phyloP scores from a whole-genome alignment of 2,329 filamentous ascomycete genomes.

The Trichophyton mentagrophytes region DNA sequence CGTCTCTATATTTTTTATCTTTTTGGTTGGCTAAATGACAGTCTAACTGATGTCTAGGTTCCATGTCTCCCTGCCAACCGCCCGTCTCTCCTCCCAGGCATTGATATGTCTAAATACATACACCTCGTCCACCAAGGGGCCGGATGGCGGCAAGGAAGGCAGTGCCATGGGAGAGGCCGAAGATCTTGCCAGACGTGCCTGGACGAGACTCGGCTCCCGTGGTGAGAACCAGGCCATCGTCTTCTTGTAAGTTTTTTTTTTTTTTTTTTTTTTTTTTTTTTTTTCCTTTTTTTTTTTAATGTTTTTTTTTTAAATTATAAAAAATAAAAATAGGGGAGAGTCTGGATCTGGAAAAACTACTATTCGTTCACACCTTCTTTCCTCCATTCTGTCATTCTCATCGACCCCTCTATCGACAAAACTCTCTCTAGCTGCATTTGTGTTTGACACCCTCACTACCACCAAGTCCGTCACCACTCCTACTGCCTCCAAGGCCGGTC shows the following conservation, averaged over 20 bases:
- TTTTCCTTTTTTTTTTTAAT: background rate
- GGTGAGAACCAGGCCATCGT: slow-evolving; percentile 88
- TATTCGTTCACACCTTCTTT: slow-evolving; percentile 74
- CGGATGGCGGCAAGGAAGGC: slow-evolving; percentile 81
- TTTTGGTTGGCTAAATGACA: too few species aligned
- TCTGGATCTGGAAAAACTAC: slow-evolving; percentile 95
- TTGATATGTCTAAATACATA: slow-evolving; percentile 92
- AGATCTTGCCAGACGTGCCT: slow-evolving; percentile 78
- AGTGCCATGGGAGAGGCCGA: slow-evolving; percentile 88
- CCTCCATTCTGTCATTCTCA: slow-evolving; percentile 74
- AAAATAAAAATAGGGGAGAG: slow-evolving; percentile 55
- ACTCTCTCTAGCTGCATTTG: slow-evolving; percentile 80
- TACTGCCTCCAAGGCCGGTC: slow-evolving; percentile 85
- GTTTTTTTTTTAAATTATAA: background rate
- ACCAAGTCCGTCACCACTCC: slow-evolving; percentile 94
- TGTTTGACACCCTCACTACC: slow-evolving; percentile 91
- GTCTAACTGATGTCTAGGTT: slow-evolving; percentile 48
- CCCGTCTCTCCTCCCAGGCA: slow-evolving; percentile 78
- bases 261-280: background rate
- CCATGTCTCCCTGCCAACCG: slow-evolving; percentile 79
- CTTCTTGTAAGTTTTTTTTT: slow-evolving; percentile 59
- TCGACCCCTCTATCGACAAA: slow-evolving; percentile 89
- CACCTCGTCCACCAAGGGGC: slow-evolving; percentile 72
- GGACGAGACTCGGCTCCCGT: slow-evolving; percentile 68
- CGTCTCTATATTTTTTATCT: too few species aligned